Evolutionary conservation across 352 stramenopile genomes (phyloP).

Genomic region (Phytophthora pinifolia): DNA sequence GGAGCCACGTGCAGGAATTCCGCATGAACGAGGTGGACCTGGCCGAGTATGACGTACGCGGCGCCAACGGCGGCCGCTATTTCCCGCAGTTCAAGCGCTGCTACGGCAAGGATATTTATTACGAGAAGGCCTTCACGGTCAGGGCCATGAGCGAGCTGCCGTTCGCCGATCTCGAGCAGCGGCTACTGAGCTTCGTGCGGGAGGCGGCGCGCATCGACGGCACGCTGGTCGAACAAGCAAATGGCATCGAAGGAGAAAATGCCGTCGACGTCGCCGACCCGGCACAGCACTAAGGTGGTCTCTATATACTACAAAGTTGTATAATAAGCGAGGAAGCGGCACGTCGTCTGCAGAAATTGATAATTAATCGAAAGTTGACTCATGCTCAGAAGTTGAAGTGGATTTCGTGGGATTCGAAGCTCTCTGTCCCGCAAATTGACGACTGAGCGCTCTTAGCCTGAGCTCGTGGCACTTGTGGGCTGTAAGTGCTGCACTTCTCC

Average conservation of each 20-base stretch:
- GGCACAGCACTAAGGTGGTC: conserved; percentile 10
- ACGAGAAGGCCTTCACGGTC: conserved; percentile 55
- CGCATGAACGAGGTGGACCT: conserved; percentile 29
- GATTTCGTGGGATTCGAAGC: too few species aligned
- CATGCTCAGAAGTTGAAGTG: too few species aligned
- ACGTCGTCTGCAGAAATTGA: background rate
- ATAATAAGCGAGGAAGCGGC: conserved; percentile 22
- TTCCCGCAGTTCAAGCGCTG: conserved; percentile 59
- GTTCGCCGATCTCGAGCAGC: conserved; percentile 46
- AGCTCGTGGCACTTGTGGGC: too few species aligned
- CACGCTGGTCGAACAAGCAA: conserved; percentile 13
- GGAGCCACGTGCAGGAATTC: conserved; percentile 58
- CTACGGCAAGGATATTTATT: conserved; percentile 73
- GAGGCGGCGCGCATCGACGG: conserved; percentile 39
- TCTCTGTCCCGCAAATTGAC: too few species aligned
- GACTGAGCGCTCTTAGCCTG: too few species aligned
- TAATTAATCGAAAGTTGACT: too few species aligned
- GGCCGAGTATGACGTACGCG: conserved; percentile 56
- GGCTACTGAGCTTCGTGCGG: conserved; percentile 41
- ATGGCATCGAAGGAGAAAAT: conserved; percentile 20
- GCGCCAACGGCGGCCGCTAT: conserved; percentile 54
- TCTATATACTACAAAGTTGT: conserved; percentile 24
- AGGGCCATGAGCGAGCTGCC: conserved; percentile 38
- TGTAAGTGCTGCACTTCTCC: too few species aligned
- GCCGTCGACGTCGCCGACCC: conserved; percentile 19